Evolutionary conservation across 352 stramenopile genomes (phyloP), one percentile per base, ranked within the genome.

Genomic region (Globisporangium irregulare): DNA sequence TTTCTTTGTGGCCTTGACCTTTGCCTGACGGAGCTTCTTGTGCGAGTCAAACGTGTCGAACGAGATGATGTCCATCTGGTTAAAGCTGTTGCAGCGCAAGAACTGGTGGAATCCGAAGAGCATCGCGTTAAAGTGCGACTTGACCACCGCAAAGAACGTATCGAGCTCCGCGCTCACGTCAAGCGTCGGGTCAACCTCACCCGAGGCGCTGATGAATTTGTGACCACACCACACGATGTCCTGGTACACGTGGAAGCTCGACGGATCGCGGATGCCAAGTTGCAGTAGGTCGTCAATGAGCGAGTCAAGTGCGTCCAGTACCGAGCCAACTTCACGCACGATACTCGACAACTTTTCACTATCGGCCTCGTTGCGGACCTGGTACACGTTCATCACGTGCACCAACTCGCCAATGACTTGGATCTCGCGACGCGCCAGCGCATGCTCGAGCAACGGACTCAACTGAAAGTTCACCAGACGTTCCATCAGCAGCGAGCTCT

Each of bases 171-270:
- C 41, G 1, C 25, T 9, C 2, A 76, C 15, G 34, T 74, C 56
- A 4, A 54, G 43, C 25, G 27, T 25, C 8, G 71, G 48, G 10
- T 76, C 36, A n/a, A 67, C 63, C 12, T 73, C 43, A 2, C 50
- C 65, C 20, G 66, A 61, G 1, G 38, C 64, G 6, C 29, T 53
- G 12, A 76, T 64, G 60, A 90, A 88, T 55, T 77, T 81, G 67
- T 94, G 86, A 0, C 84, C 88, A 48, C 85, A 89, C 89, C 89
- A 96, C n/a, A 91, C 77, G 56, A 96, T 86, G 48, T 96, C 86
- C 66, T 96, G 86, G 67, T 93, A 95, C 6, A 83, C 82, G 55
- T 89, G 79, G 68, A 87, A 93, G 15, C 72, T 90, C 20, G 81
- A 72, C 22, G 87, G 85, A 54, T 83, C 80, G 4, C 87, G 85